These are phyloP conservation scores for Chaetoceros muelleri DNA, from an alignment of 108 stramenopile species.

Conservation along the genomic window DNA sequence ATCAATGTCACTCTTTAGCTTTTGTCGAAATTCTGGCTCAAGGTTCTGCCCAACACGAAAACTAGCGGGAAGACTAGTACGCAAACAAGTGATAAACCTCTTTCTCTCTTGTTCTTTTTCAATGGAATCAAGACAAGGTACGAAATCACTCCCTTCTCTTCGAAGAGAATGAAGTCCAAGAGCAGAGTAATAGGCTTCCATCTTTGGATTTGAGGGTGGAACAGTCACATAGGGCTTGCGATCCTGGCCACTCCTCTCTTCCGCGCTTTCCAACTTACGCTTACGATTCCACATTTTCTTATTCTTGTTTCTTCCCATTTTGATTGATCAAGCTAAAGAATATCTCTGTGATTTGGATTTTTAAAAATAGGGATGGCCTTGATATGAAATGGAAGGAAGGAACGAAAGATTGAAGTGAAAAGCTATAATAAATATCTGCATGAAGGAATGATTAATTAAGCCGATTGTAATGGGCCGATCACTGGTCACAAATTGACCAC, in stretches of 20 bases:
- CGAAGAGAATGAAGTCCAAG: constrained; percentile 46
- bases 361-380: no score
- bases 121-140: constrained; percentile 33
- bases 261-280: constrained; percentile 10
- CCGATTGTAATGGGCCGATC: no score
- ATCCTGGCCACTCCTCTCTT: constrained; percentile 9
- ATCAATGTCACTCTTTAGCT: constrained; percentile 46
- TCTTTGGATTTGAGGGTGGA: constrained; percentile 43
- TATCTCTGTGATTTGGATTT: no score
- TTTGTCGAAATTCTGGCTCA: constrained; percentile 35
- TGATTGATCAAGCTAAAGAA: no score
- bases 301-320: neutral
- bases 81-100: constrained; percentile 43
- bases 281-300: constrained; percentile 14
- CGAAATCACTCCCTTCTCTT: constrained; percentile 17
- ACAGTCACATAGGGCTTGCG: constrained; percentile 11
- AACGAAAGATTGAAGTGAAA: no score
- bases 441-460: no score
- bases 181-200: constrained; percentile 75
- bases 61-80: constrained; percentile 51
- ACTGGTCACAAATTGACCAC: no score
- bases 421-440: no score
- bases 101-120: constrained; percentile 49
- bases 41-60: constrained; percentile 72
- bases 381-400: no score